These are phyloP conservation scores for Fusarium devonianum DNA, from an alignment of 2,329 filamentous ascomycete genomes.

Conservation along the genomic window DNA sequence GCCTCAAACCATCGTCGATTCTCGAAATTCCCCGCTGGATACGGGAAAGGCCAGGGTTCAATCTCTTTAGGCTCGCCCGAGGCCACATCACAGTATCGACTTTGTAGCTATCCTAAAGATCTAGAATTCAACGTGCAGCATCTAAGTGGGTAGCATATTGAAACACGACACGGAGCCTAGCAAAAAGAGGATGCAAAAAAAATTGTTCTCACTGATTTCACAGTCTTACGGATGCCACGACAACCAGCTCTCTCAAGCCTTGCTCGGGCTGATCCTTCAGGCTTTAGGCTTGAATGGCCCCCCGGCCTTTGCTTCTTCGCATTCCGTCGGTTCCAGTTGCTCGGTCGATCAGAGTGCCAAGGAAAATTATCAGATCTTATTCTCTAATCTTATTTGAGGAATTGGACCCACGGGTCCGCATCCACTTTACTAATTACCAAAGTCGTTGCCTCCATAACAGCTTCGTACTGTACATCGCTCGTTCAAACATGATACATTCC, in stretches of 20 bases:
- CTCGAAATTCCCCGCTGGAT: neutral
- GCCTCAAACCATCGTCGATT: neutral
- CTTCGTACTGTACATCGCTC: constrained; percentile 12
- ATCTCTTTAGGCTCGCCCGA: no score
- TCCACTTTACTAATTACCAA: constrained; percentile 32
- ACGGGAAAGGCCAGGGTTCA: neutral
- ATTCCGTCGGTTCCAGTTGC: constrained; percentile 20
- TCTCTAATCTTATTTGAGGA: constrained; percentile 21
- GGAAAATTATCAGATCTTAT: constrained; percentile 40
- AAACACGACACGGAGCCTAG: no score
- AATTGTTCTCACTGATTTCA: no score
- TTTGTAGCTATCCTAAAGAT: no score
- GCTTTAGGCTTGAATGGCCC: constrained; percentile 1
- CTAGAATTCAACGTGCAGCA: no score
- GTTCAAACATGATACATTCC: constrained; percentile 27
- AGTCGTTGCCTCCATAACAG: constrained; percentile 9
- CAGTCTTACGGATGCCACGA: no score
- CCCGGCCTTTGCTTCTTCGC: constrained; percentile 3
- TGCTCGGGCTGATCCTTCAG: constrained; percentile 18
- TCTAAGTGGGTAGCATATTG: no score
- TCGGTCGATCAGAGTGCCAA: constrained; percentile 38
- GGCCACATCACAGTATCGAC: no score
- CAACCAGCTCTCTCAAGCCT: no score
- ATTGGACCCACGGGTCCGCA: constrained; percentile 4
- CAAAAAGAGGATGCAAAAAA: no score